Percentiles rank a stretch among this genome's conserved stretches.
These are phyloP conservation scores for Nicotiana undulata DNA, from an alignment of 257 asterid genomes.

Conservation along the genomic window DNA sequence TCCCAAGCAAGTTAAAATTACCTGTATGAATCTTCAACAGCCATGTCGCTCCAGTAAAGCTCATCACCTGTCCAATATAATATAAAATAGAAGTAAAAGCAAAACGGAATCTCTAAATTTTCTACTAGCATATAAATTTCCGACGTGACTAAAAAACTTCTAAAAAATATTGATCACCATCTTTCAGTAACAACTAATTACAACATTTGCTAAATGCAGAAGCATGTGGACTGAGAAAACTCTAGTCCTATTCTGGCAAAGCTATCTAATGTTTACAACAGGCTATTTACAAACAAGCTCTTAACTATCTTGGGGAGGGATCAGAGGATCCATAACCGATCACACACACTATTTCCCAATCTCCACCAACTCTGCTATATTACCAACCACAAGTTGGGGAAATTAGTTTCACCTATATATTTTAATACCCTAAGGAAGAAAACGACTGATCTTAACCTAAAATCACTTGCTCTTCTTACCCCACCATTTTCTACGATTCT, in stretches of 20 bases:
- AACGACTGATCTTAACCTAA: conserved; percentile 1
- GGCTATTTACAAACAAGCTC: conserved; percentile 21
- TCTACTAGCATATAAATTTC: neutral
- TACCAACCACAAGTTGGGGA: neutral
- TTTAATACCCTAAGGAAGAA: conserved; percentile 5
- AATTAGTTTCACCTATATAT: neutral
- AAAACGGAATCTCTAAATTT: neutral
- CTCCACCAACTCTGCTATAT: neutral
- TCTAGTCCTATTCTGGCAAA: neutral
- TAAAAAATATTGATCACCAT: neutral
- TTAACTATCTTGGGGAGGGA: conserved; percentile 7
- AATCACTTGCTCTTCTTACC: conserved; percentile 44
- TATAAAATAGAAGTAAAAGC: neutral
- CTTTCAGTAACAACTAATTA: neutral
- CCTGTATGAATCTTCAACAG: neutral
- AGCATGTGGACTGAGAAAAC: neutral
- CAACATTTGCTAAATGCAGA: neutral
- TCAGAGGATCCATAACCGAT: conserved; percentile 19
- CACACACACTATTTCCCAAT: conserved; percentile 5
- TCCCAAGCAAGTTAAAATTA: neutral
- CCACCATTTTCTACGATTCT: conserved; percentile 59
- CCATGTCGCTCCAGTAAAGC: neutral
- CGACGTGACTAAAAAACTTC: neutral
- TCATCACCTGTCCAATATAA: neutral
- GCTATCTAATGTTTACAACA: conserved; percentile 15